These are phyloP conservation scores for Exophiala spinifera DNA, from an alignment of 2,329 filamentous ascomycete genomes.

Conservation along the genomic window DNA sequence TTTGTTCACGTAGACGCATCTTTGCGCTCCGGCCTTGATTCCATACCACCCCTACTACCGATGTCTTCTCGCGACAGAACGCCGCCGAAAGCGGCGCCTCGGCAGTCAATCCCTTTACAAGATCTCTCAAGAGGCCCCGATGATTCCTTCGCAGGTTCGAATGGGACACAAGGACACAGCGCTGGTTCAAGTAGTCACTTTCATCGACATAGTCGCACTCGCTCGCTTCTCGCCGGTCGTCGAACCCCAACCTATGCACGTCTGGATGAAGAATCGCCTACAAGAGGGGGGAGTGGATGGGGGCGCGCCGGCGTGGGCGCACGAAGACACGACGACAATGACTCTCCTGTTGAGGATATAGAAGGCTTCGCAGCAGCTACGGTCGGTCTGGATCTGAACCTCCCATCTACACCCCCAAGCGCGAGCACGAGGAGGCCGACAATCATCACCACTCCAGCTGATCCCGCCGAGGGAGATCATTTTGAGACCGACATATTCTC, in stretches of 20 bases:
- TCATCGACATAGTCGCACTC: constrained; percentile 38
- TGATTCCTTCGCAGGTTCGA: constrained; percentile 28
- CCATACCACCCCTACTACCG: no score
- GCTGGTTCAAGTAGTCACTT: constrained; percentile 29
- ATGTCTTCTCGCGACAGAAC: constrained; percentile 29
- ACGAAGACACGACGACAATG: constrained; percentile 36
- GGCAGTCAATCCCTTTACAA: constrained; percentile 68
- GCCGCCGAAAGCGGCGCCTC: constrained; percentile 24
- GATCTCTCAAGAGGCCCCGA: constrained; percentile 51
- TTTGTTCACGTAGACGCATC: background rate
- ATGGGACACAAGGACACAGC: constrained; percentile 31
- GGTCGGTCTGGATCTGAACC: constrained; percentile 42
- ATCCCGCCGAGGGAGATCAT: constrained; percentile 26
- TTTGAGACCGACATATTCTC: constrained; percentile 33
- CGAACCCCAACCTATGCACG: constrained; percentile 34
- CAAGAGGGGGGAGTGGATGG: constrained; percentile 20
- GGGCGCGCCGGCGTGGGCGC: constrained; percentile 5
- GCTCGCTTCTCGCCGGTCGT: constrained; percentile 45
- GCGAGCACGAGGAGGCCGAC: constrained; percentile 22
- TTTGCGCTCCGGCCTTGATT: background rate
- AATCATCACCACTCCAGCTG: constrained; percentile 31
- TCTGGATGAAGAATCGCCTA: constrained; percentile 25
- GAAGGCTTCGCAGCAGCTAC: constrained; percentile 43
- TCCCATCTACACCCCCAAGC: constrained; percentile 28
- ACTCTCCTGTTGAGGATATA: constrained; percentile 38